These are phyloP conservation scores for Plasmodium coatneyi DNA, from an alignment of 169 alveolate species.

Conservation along the genomic window DNA sequence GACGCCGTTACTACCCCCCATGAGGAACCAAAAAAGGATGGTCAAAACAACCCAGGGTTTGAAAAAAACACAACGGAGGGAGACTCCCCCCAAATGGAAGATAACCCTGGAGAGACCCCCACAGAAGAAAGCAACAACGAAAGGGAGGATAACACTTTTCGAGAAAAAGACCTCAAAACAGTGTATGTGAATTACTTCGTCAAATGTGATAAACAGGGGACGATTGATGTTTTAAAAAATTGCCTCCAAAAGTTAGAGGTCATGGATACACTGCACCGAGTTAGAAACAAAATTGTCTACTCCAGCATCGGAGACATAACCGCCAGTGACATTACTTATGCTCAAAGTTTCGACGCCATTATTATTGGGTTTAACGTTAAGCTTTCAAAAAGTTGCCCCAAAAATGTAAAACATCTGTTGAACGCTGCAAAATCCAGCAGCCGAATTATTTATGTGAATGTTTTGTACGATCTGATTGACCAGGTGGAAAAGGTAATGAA, in stretches of 20 bases:
- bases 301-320: constrained; percentile 60
- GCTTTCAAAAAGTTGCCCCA: constrained; percentile 5
- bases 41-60: not conserved
- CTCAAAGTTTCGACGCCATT: constrained; percentile 48
- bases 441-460: constrained; percentile 29
- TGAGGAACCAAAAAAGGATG: not conserved
- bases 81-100: not conserved
- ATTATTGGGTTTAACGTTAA: constrained; percentile 60
- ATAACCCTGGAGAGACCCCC: not conserved
- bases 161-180: not conserved
- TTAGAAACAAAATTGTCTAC: constrained; percentile 41
- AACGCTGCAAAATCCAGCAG: not conserved
- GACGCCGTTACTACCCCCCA: not conserved
- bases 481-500: constrained; percentile 18
- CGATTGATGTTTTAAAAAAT: constrained; percentile 47
- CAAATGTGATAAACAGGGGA: constrained; percentile 69
- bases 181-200: constrained; percentile 40
- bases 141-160: not conserved
- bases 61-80: not conserved
- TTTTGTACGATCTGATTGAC: constrained; percentile 28
- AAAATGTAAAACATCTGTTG: not conserved
- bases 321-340: constrained; percentile 48
- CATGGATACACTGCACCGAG: constrained; percentile 30
- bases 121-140: not conserved
- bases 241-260: constrained; percentile 4